A percentile compares a stretch with the other conserved stretches of the same genome.
These are phyloP conservation scores for Boeremia lycopersici DNA, from an alignment of 2,329 filamentous ascomycete genomes.

Conservation along the genomic window DNA sequence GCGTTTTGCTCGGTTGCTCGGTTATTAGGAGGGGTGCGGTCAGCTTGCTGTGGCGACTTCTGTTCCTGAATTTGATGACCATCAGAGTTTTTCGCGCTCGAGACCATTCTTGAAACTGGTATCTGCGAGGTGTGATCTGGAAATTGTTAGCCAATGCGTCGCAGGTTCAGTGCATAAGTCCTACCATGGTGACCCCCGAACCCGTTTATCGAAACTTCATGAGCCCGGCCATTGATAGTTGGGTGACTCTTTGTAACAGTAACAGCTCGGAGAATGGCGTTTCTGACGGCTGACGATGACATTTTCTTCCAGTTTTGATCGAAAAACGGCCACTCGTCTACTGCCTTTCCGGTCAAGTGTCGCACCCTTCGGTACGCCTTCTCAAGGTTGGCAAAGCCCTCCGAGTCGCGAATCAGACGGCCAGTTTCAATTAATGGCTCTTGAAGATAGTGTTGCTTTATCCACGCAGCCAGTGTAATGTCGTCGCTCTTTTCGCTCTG, in stretches of 20 bases:
- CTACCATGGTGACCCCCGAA: slow-evolving; percentile 6
- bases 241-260: slow-evolving; percentile 12
- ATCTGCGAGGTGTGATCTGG: not conserved
- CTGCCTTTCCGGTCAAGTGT: slow-evolving; percentile 34
- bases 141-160: not conserved
- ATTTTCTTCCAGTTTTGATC: slow-evolving; percentile 31
- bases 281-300: slow-evolving; percentile 25
- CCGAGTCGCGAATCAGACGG: slow-evolving; percentile 23
- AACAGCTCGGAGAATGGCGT: slow-evolving; percentile 24
- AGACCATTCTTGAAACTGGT: not conserved
- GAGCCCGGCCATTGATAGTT: not conserved
- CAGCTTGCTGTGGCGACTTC: not conserved
- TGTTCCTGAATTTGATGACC: not conserved
- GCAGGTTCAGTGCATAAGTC: not conserved
- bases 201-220: slow-evolving; percentile 3
- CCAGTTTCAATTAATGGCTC: slow-evolving; percentile 15
- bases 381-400: slow-evolving; percentile 33
- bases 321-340: slow-evolving; percentile 44
- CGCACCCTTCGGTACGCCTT: slow-evolving; percentile 38
- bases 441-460: slow-evolving; percentile 30
- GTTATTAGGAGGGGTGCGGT: not conserved
- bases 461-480: slow-evolving; percentile 27
- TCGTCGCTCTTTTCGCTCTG: slow-evolving; percentile 31
- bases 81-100: not conserved
- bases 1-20: not conserved